Evolutionary conservation across 139 green algal species (phyloP).

Genomic region (Pycnococcus provasolii): DNA sequence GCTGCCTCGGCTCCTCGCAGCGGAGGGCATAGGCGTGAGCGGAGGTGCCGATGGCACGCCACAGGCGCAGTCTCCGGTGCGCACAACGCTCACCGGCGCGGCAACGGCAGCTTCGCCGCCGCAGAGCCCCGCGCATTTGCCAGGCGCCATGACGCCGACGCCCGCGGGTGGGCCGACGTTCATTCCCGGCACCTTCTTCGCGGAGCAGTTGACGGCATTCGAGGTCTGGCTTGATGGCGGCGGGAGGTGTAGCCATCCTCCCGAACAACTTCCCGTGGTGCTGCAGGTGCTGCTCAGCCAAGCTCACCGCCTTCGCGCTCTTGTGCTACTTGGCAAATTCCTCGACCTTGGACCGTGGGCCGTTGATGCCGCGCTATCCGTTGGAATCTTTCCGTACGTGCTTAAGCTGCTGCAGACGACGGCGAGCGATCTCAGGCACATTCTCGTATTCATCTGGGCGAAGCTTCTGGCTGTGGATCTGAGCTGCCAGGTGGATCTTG

Average conservation of each 20-base stretch:
- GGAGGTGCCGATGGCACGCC: neutral
- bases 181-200: constrained; percentile 73
- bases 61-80: neutral
- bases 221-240: constrained; percentile 91
- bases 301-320: constrained; percentile 74
- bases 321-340: constrained; percentile 89
- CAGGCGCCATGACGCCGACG: too few species aligned
- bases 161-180: neutral
- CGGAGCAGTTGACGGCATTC: constrained; percentile 95
- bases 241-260: constrained; percentile 58
- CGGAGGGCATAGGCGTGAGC: neutral
- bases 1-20: constrained; percentile 34
- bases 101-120: neutral
- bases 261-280: constrained; percentile 97
- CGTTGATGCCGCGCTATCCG: constrained; percentile 77
- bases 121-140: neutral
- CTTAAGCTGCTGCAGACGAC: constrained; percentile 99
- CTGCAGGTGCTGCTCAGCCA: constrained; percentile 93
- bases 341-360: constrained; percentile 95
- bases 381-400: constrained; percentile 99
- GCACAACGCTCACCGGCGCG: neutral
- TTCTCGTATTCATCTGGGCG: constrained; percentile 97
- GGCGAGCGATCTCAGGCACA: constrained; percentile 72
- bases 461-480: constrained; percentile 93
- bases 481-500: constrained; percentile 74